phyloP scores from a whole-genome alignment of 2,329 filamentous ascomycete genomes.

The Pseudogymnoascus sp. region DNA sequence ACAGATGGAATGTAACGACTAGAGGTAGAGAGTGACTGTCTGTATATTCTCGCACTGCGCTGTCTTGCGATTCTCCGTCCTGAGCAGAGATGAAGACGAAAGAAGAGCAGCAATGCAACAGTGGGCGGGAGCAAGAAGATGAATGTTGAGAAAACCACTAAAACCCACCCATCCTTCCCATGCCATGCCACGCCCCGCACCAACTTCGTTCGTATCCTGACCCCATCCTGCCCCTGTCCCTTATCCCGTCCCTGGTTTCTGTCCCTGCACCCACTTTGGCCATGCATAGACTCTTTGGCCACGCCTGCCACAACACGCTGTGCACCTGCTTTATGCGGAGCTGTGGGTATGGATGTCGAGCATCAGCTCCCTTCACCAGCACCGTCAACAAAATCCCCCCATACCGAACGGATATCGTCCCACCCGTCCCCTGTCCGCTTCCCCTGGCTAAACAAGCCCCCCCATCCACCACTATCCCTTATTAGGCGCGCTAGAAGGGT shows the following conservation, averaged over 20 bases:
- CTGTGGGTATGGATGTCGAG: not conserved
- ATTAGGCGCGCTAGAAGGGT: not conserved
- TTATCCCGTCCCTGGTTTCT: not conserved
- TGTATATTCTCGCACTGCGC: not conserved
- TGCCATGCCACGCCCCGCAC: not conserved
- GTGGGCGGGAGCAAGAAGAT: not conserved
- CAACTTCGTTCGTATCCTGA: not conserved
- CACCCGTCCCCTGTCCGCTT: not conserved
- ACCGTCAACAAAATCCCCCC: not conserved
- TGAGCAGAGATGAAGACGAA: not conserved
- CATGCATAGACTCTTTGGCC: not conserved
- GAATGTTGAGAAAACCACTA: conserved; percentile 4
- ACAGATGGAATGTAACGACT: not conserved
- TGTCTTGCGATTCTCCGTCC: not conserved
- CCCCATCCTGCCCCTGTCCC: not conserved
- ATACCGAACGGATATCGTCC: not conserved
- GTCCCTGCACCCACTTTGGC: not conserved
- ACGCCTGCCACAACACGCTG: not conserved
- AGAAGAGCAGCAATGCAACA: not conserved
- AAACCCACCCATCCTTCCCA: not conserved
- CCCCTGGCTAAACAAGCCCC: not conserved
- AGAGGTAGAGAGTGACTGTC: not conserved
- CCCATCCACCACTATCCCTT: not conserved
- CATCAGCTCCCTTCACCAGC: not conserved
- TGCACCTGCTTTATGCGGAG: not conserved